These are phyloP conservation scores for Fusarium musae DNA, from an alignment of 2,329 filamentous ascomycete genomes.

Conservation along the genomic window DNA sequence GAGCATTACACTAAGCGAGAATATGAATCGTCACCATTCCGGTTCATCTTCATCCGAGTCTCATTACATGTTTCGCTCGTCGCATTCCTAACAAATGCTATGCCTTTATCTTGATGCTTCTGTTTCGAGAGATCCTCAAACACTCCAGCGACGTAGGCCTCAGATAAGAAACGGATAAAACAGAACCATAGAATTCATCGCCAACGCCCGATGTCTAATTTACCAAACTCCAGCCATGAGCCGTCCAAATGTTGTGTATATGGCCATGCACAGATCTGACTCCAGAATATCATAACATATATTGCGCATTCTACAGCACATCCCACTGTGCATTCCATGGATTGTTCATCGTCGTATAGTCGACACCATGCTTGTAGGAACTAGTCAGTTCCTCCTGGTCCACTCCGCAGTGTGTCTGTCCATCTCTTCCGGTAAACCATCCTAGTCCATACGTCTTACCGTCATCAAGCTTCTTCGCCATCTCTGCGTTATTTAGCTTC, in stretches of 20 bases:
- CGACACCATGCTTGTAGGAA: slow-evolving; percentile 72
- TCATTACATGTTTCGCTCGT: slow-evolving; percentile 27
- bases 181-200: slow-evolving; percentile 18
- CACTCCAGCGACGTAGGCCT: background rate
- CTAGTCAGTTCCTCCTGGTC: slow-evolving; percentile 78
- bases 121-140: slow-evolving; percentile 14
- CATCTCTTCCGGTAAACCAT: slow-evolving; percentile 80
- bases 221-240: slow-evolving; percentile 16
- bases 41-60: slow-evolving; percentile 31
- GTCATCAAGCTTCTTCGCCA: slow-evolving; percentile 68
- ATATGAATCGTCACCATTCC: slow-evolving; percentile 17
- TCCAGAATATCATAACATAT: slow-evolving; percentile 25
- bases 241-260: slow-evolving; percentile 9
- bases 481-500: slow-evolving; percentile 68
- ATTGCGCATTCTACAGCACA: slow-evolving; percentile 40
- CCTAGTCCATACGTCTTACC: slow-evolving; percentile 78
- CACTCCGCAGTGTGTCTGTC: slow-evolving; percentile 78
- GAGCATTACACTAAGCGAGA: background rate
- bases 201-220: slow-evolving; percentile 26
- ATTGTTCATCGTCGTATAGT: slow-evolving; percentile 60
- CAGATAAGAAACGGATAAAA: slow-evolving; percentile 2
- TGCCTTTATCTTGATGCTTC: background rate
- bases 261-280: slow-evolving; percentile 19
- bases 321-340: slow-evolving; percentile 62
- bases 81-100: slow-evolving; percentile 2